Evolutionary conservation across 1,284 basidiomycete genomes (phyloP).

Genomic region (Melampsora americana): DNA sequence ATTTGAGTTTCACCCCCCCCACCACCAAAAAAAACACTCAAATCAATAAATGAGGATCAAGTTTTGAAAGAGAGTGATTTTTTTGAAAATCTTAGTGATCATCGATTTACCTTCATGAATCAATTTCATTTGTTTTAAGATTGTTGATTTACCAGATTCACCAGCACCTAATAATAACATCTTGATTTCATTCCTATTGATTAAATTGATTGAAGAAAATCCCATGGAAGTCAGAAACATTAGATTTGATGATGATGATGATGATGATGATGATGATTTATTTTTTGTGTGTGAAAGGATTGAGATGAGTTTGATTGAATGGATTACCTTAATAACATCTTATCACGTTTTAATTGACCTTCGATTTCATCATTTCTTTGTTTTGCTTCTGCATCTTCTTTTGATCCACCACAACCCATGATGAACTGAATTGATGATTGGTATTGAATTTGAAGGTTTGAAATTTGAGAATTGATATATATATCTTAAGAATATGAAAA

Average conservation of each 20-base stretch:
- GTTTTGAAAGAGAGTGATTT: not conserved
- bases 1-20: not conserved
- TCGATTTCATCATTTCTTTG: constrained; percentile 82
- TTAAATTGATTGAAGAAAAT: not conserved
- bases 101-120: constrained; percentile 47
- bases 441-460: no score
- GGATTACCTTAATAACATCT: constrained; percentile 70
- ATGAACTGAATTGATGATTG: not conserved
- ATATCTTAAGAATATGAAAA: no score
- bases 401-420: constrained; percentile 33
- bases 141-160: constrained; percentile 53
- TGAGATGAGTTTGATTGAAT: not conserved
- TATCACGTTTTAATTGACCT: constrained; percentile 86
- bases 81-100: not conserved
- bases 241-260: not conserved
- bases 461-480: no score
- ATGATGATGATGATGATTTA: not conserved
- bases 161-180: constrained; percentile 53
- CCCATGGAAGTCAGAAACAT: not conserved
- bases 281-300: not conserved
- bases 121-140: constrained; percentile 53
- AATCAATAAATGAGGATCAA: not conserved
- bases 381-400: constrained; percentile 25
- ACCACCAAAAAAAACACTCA: not conserved
- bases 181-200: constrained; percentile 45